Base-by-base conservation (phyloP, 2,329 filamentous ascomycete species). In the Claviceps quebecensis region DNA sequence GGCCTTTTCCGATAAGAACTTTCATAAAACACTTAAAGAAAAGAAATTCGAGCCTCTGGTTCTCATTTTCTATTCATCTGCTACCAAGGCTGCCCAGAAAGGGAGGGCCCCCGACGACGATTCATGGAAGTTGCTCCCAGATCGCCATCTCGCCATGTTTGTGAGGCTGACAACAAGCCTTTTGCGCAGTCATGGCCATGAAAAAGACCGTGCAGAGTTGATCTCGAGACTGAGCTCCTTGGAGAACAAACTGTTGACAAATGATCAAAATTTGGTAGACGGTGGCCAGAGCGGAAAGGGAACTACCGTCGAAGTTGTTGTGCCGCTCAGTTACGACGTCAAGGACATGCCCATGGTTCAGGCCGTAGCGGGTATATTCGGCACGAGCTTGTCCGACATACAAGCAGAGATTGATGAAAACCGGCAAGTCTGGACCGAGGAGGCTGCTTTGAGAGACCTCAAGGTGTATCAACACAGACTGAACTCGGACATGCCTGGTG, bases 261-360 rank as follows among this genome's bases (percentile, higher is more conserved):
- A 96, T 65, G 91, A 97, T 61, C 88, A 95, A 67, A 89, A 97
- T 63, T 74, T 98, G 49, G 65, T 66, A 26, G 62, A 61, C 17
- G 59, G 57, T 29, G 63, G 64, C 37, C 57, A 63, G 29, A 65
- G 66, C 50, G 61, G 62, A 13, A 60, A 61, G 22, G 67, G 67
- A 34, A 67, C 62, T 19, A 86, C 84, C 8, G 76, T 93, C 56
- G 91, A 96, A 65, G 86, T 91, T 22, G 76, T 86, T 52, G 80
- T 89, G 2, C 89, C 91, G 11, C 72, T 94, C 53, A 93, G 82
- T 62, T 87, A 95, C 66, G 87, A 96, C 66, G 84, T 97, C 63
- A 95, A 93, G 68, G 93, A 98, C 64, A 98, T 98, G 93, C 84
- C 84, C 39, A 78, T 96, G 69, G 93, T 95, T 29, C 84, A 93